phyloP scores from a whole-genome alignment of 2,329 filamentous ascomycete genomes.

The Fusarium chlamydosporum region DNA sequence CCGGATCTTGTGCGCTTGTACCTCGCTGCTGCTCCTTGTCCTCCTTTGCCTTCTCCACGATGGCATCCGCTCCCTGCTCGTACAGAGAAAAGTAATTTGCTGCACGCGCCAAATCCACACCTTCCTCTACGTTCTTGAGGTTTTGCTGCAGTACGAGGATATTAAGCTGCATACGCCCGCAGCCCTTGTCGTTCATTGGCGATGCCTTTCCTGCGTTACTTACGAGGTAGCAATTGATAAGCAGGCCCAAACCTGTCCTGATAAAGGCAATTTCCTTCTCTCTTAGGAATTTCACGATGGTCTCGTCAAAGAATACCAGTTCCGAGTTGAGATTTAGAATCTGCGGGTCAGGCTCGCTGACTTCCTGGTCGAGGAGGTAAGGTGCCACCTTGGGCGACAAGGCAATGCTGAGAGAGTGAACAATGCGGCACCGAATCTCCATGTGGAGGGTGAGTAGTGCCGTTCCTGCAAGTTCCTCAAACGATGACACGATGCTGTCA shows the following conservation, averaged over 20 bases:
- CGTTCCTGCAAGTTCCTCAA: conserved; percentile 82
- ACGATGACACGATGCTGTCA: conserved; percentile 86
- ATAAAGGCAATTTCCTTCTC: conserved; percentile 80
- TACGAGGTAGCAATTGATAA: conserved; percentile 86
- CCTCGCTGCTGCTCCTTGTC: conserved; percentile 56
- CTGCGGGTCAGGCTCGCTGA: conserved; percentile 81
- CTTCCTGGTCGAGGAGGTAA: conserved; percentile 77
- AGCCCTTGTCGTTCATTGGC: conserved; percentile 87
- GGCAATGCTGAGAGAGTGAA: conserved; percentile 79
- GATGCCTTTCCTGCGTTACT: conserved; percentile 77
- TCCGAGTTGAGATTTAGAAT: conserved; percentile 88
- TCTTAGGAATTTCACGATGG: conserved; percentile 79
- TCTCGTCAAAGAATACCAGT: conserved; percentile 89
- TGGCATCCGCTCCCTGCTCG: conserved; percentile 73
- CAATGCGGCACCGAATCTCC: conserved; percentile 87
- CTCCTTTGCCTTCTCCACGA: conserved; percentile 73
- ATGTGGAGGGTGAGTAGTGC: conserved; percentile 89
- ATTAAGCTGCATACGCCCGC: conserved; percentile 91
- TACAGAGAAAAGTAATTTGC: conserved; percentile 79
- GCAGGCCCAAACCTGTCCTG: conserved; percentile 78
- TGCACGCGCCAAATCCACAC: conserved; percentile 73
- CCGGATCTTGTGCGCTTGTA: conserved; percentile 53
- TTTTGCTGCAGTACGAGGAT: conserved; percentile 97
- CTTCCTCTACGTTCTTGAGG: conserved; percentile 89
- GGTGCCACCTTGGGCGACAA: conserved; percentile 72